phyloP scores from a whole-genome alignment of 768 basidiomycete genomes.

The Podaxis carcinomalis region DNA sequence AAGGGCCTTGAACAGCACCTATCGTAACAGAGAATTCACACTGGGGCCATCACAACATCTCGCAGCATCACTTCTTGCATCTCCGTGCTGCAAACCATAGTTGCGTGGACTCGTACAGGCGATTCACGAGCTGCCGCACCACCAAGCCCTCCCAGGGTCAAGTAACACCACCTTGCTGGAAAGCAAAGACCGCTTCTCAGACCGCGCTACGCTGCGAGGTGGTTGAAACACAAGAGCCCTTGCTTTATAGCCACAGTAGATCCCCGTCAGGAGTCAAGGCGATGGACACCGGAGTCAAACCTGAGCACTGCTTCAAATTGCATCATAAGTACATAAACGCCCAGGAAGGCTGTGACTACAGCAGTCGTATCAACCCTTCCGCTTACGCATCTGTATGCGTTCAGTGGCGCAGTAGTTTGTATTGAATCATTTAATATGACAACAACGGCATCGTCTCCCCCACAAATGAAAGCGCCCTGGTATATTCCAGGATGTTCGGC shows the following conservation, averaged over 20 bases:
- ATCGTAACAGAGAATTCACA: not conserved
- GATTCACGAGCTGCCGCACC: not conserved
- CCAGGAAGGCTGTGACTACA: not conserved
- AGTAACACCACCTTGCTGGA: not conserved
- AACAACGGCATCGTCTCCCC: slow-evolving; percentile 10
- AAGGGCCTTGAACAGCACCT: not conserved
- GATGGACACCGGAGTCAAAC: not conserved
- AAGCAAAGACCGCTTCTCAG: not conserved
- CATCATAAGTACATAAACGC: slow-evolving; percentile 6
- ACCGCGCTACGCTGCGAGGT: not conserved
- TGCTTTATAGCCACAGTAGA: not conserved
- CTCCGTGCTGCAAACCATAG: not conserved
- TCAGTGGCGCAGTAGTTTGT: slow-evolving; percentile 1
- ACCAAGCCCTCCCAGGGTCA: not conserved
- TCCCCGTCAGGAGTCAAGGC: not conserved
- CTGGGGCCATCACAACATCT: not conserved
- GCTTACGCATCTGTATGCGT: slow-evolving; percentile 6
- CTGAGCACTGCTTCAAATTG: not conserved
- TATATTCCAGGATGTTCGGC: not conserved
- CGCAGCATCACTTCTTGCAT: not conserved
- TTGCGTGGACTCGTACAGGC: not conserved
- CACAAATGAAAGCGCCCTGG: slow-evolving; percentile 2
- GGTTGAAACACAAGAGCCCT: not conserved
- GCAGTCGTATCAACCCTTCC: not conserved
- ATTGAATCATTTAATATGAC: slow-evolving; percentile 10